These are phyloP conservation scores for Pythium vanterpoolii DNA, from an alignment of 352 stramenopile genomes.

Conservation along the genomic window DNA sequence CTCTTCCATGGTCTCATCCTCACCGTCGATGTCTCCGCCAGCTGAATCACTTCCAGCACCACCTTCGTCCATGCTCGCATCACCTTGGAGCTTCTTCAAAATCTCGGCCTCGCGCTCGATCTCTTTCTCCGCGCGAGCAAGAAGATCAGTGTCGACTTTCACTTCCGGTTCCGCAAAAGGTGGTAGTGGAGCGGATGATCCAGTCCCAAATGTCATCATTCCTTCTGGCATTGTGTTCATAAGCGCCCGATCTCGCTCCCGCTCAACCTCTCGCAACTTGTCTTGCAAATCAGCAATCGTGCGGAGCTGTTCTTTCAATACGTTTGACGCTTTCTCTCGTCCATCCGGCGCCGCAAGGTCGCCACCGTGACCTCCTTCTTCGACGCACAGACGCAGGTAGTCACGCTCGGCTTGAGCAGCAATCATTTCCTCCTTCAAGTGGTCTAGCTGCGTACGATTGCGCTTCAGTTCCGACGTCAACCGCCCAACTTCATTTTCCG, in stretches of 20 bases:
- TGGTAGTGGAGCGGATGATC: slow-evolving; percentile 20
- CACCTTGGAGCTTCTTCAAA: slow-evolving; percentile 67
- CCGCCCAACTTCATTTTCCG: slow-evolving; percentile 74
- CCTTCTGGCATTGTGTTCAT: slow-evolving; percentile 31
- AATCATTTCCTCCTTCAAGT: slow-evolving; percentile 87
- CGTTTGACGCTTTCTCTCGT: slow-evolving; percentile 53
- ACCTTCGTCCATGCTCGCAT: slow-evolving; percentile 42
- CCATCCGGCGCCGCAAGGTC: slow-evolving; percentile 23
- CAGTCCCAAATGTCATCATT: slow-evolving; percentile 15
- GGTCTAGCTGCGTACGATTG: slow-evolving; percentile 69
- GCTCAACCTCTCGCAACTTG: slow-evolving; percentile 61
- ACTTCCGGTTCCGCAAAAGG: slow-evolving; percentile 41
- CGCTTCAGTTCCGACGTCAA: slow-evolving; percentile 77
- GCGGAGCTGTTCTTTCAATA: slow-evolving; percentile 75
- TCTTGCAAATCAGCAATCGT: slow-evolving; percentile 82
- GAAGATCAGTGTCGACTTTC: slow-evolving; percentile 59
- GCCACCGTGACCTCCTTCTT: slow-evolving; percentile 36
- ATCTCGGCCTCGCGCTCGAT: slow-evolving; percentile 73
- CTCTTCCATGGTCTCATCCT: slow-evolving; percentile 34
- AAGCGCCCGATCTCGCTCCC: slow-evolving; percentile 58
- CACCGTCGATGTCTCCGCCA: slow-evolving; percentile 34
- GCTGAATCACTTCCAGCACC: slow-evolving; percentile 36
- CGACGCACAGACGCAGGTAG: slow-evolving; percentile 66
- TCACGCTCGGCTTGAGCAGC: slow-evolving; percentile 79
- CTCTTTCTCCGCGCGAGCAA: slow-evolving; percentile 69